Evolutionary conservation across 371 early-diverging fungal species (phyloP).

Genomic region (Nematocida displodere): DNA sequence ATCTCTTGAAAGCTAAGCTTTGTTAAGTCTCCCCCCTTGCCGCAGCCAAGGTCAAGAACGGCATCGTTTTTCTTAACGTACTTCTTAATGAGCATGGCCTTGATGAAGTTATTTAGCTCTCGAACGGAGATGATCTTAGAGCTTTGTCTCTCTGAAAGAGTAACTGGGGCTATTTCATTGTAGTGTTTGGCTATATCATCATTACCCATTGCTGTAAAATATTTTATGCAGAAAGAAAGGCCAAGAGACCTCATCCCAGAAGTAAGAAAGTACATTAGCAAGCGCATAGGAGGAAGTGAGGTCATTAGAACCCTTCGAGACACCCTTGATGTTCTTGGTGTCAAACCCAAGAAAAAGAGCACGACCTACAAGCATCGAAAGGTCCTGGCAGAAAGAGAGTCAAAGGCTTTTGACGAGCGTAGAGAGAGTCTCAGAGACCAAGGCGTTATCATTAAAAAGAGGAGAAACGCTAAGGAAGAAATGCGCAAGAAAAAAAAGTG

Average conservation of each 20-base stretch:
- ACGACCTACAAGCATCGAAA: slow-evolving; percentile 51
- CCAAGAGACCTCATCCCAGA: slow-evolving; percentile 41
- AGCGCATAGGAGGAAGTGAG: slow-evolving; percentile 37
- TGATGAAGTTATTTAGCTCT: slow-evolving; percentile 65
- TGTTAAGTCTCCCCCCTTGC: slow-evolving; percentile 94
- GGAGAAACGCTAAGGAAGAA: slow-evolving; percentile 25
- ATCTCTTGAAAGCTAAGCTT: slow-evolving; percentile 71
- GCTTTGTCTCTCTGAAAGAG: slow-evolving; percentile 65
- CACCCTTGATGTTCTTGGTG: slow-evolving; percentile 29
- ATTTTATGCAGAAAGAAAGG: slow-evolving; percentile 36
- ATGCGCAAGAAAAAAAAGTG: slow-evolving; percentile 22
- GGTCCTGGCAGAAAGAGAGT: slow-evolving; percentile 16
- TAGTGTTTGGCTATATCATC: slow-evolving; percentile 75
- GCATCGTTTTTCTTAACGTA: slow-evolving; percentile 27
- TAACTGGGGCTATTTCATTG: slow-evolving; percentile 76
- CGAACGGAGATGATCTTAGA: slow-evolving; percentile 59
- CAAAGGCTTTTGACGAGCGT: not conserved
- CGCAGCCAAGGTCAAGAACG: slow-evolving; percentile 84
- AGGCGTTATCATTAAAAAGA: slow-evolving; percentile 41
- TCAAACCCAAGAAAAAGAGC: slow-evolving; percentile 13
- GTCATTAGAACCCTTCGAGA: slow-evolving; percentile 39
- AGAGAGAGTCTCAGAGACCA: slow-evolving; percentile 41
- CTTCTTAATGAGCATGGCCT: slow-evolving; percentile 56
- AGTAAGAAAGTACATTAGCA: slow-evolving; percentile 37
- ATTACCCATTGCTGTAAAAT: slow-evolving; percentile 36